A percentile compares a stretch with the other conserved stretches of the same genome.
Evolutionary conservation across 176 grass and related monocot species (phyloP).

Genomic region (Areca catechu): DNA sequence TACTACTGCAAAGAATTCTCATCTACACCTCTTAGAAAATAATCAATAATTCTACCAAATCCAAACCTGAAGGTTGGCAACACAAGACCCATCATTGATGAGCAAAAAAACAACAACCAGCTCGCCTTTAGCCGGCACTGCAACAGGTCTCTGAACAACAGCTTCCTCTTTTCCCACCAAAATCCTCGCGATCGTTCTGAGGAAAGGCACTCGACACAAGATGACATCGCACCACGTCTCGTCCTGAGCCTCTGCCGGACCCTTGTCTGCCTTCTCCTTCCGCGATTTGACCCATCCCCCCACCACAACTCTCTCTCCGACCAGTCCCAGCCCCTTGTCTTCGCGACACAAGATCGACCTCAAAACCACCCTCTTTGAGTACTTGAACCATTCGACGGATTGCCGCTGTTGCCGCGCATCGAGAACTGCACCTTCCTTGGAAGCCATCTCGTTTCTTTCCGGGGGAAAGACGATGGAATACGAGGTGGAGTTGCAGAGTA

Average conservation of each 20-base stretch:
- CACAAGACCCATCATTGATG: constrained; percentile 61
- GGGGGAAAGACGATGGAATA: too few relatives aligned
- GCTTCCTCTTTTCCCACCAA: neutral
- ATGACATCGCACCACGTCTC: constrained; percentile 32
- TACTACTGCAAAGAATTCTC: too few relatives aligned
- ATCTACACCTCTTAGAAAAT: too few relatives aligned
- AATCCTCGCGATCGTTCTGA: constrained; percentile 33
- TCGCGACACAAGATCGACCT: constrained; percentile 28
- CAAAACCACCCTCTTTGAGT: constrained; percentile 30
- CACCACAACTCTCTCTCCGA: constrained; percentile 26
- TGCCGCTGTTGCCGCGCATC: too few relatives aligned
- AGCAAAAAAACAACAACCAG: constrained; percentile 16
- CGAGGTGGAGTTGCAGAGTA: too few relatives aligned
- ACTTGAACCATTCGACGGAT: constrained; percentile 23
- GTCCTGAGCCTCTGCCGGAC: neutral
- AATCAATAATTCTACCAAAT: neutral
- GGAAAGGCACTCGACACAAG: constrained; percentile 25
- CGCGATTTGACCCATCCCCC: constrained; percentile 59
- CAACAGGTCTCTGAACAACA: neutral
- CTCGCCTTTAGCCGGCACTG: neutral
- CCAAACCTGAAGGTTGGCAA: constrained; percentile 49
- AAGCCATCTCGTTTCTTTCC: neutral
- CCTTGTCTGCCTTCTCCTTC: constrained; percentile 17
- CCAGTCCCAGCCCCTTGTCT: constrained; percentile 22
- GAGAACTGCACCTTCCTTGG: neutral